Conservation (phyloP, 306 rosid species). For the Quercus suber region DNA sequence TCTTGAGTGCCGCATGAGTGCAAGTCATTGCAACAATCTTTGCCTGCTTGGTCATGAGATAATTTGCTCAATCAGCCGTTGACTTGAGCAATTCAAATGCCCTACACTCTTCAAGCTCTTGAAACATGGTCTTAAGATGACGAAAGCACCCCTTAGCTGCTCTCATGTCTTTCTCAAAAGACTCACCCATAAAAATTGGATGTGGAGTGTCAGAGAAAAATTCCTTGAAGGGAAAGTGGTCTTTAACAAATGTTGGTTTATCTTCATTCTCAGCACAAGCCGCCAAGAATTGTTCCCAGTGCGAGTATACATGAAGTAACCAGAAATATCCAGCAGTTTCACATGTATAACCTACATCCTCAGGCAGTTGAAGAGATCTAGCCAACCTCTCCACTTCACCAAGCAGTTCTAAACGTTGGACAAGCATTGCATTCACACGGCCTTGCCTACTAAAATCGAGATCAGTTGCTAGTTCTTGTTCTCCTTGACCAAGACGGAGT, state of each 20-base stretch:
- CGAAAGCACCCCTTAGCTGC: slow-evolving; percentile 86
- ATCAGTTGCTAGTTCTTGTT: slow-evolving; percentile 97
- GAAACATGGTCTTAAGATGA: slow-evolving; percentile 92
- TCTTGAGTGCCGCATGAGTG: slow-evolving; percentile 95
- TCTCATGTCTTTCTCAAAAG: slow-evolving; percentile 87
- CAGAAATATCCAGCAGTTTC: slow-evolving; percentile 99
- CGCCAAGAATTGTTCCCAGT: slow-evolving; percentile 90
- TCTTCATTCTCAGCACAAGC: slow-evolving; percentile 74
- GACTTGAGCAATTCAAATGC: slow-evolving; percentile 96
- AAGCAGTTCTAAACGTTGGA: slow-evolving; percentile 78
- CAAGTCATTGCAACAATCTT: slow-evolving; percentile 99
- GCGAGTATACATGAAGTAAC: slow-evolving; percentile 97
- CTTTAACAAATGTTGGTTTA: slow-evolving; percentile 65
- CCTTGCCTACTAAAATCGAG: slow-evolving; percentile 99
- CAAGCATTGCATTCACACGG: slow-evolving; percentile 98
- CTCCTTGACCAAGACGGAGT: slow-evolving; percentile 99
- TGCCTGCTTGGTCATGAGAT: slow-evolving; percentile 98
- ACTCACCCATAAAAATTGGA: slow-evolving; percentile 74
- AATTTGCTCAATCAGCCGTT: slow-evolving; percentile 95
- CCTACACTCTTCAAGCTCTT: slow-evolving; percentile 98
- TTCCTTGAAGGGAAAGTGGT: slow-evolving; percentile 95
- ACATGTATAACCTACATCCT: slow-evolving; percentile 97
- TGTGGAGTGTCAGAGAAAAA: slow-evolving; percentile 65
- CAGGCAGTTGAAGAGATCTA: slow-evolving; percentile 94
- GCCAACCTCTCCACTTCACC: slow-evolving; percentile 94